Evolutionary conservation across 148 eudicot genomes (phyloP).

Genomic region (Dianthus caryophyllus): DNA sequence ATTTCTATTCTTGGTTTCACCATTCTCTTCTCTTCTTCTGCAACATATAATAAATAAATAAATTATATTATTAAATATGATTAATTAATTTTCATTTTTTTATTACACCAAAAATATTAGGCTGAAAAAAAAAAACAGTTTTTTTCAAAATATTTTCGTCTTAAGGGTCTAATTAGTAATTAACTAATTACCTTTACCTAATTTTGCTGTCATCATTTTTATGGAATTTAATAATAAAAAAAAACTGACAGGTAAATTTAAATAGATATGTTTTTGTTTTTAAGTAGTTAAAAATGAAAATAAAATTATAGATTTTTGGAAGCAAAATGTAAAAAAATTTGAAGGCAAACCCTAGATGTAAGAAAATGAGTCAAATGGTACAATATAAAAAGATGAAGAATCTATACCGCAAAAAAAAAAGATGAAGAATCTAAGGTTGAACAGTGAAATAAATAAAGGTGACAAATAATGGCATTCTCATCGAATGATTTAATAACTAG

Average conservation of each 20-base stretch:
- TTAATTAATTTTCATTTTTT: no score
- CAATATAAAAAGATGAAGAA: neutral
- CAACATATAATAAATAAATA: neutral
- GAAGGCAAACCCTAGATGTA: constrained; percentile 23
- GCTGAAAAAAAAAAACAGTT: neutral
- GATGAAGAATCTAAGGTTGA: neutral
- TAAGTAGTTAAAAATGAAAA: no score
- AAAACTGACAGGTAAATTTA: no score
- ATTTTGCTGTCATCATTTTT: no score
- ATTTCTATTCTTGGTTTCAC: constrained; percentile 26
- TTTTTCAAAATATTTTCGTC: no score
- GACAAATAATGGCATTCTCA: constrained; percentile 9
- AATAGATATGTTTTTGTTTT: no score
- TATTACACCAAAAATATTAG: neutral
- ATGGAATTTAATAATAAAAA: no score
- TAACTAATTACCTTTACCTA: no score
- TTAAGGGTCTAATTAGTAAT: no score
- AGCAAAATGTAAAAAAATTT: neutral
- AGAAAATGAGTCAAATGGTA: neutral
- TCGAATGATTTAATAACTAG: neutral
- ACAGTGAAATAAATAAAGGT: neutral
- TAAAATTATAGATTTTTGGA: neutral
- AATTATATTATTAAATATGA: no score
- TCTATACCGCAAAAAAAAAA: neutral
- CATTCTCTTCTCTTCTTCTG: constrained; percentile 3